These are phyloP conservation scores for Clitopilus passeckerianus DNA, from an alignment of 768 basidiomycete genomes.

Conservation along the genomic window DNA sequence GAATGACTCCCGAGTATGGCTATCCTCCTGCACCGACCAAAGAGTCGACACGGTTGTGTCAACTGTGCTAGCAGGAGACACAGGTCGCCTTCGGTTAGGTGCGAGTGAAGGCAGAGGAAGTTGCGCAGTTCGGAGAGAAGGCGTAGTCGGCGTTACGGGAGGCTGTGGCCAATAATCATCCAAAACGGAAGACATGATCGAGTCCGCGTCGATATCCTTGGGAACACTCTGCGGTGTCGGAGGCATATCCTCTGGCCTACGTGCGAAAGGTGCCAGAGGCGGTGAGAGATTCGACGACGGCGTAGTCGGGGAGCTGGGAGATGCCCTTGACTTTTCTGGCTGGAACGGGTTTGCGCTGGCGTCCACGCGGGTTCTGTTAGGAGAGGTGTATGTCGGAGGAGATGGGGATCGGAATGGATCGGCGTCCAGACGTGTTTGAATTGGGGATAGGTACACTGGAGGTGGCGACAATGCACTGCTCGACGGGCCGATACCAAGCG, in stretches of 20 bases:
- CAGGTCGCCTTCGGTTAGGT: conserved; percentile 1
- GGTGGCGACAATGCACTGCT: conserved; percentile 15
- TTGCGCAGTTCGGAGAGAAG: neutral
- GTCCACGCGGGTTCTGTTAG: conserved; percentile 4
- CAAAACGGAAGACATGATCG: conserved; percentile 32
- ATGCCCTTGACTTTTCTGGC: neutral
- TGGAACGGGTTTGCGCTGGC: neutral
- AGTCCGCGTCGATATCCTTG: conserved; percentile 21
- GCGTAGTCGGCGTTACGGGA: conserved; percentile 11
- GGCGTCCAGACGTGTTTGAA: neutral
- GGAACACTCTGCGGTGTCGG: conserved; percentile 20
- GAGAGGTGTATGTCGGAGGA: conserved; percentile 5
- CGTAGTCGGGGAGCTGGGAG: neutral
- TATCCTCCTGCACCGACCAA: conserved; percentile 1
- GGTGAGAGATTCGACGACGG: conserved; percentile 6
- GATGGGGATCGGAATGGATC: conserved; percentile 3
- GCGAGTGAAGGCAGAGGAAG: conserved; percentile 2
- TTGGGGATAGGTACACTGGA: conserved; percentile 9
- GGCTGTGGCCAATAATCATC: conserved; percentile 36
- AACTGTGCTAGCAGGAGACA: conserved; percentile 13
- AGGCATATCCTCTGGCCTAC: conserved; percentile 1
- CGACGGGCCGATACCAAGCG: conserved; percentile 31
- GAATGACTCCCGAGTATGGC: conserved; percentile 5
- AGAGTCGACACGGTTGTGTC: conserved; percentile 13
- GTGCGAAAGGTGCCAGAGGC: conserved; percentile 7